These are phyloP conservation scores for Lachnellula arida DNA, from an alignment of 2,329 filamentous ascomycete genomes.

Conservation along the genomic window DNA sequence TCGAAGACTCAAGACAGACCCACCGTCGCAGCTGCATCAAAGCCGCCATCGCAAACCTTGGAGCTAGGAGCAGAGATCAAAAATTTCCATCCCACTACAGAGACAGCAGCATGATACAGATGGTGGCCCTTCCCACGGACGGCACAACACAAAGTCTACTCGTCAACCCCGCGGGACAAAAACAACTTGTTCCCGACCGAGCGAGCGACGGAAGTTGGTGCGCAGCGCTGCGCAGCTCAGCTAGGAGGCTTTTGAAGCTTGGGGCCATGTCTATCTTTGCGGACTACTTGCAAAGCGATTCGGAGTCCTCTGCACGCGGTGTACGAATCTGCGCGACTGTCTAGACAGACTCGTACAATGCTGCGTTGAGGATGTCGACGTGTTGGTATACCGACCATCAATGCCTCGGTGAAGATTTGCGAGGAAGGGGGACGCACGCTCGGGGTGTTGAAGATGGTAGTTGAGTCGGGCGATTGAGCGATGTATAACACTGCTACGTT, in stretches of 20 bases:
- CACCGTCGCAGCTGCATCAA: slow-evolving; percentile 34
- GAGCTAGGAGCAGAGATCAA: slow-evolving; percentile 45
- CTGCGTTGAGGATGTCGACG: slow-evolving; percentile 38
- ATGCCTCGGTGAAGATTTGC: slow-evolving; percentile 36
- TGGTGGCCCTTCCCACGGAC: slow-evolving; percentile 42
- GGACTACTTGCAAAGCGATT: slow-evolving; percentile 40
- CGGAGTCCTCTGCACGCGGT: slow-evolving; percentile 43
- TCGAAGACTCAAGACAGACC: slow-evolving; percentile 39
- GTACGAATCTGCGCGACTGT: slow-evolving; percentile 45
- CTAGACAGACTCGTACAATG: slow-evolving; percentile 45
- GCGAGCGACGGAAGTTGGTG: slow-evolving; percentile 24
- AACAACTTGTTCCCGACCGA: slow-evolving; percentile 38
- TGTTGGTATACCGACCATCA: slow-evolving; percentile 45
- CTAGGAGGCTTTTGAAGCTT: slow-evolving; percentile 47
- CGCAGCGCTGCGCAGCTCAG: no score
- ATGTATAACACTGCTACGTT: slow-evolving; percentile 54
- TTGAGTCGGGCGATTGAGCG: slow-evolving; percentile 40
- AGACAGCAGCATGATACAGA: slow-evolving; percentile 47
- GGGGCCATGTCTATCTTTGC: slow-evolving; percentile 49
- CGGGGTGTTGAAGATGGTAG: slow-evolving; percentile 18
- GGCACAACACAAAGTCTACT: slow-evolving; percentile 39
- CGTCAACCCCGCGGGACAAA: slow-evolving; percentile 41
- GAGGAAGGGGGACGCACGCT: slow-evolving; percentile 24
- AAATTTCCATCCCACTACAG: slow-evolving; percentile 48
- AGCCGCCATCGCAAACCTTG: slow-evolving; percentile 38